Percentiles rank a stretch among this genome's conserved stretches.
These are phyloP conservation scores for Claviceps sorghi DNA, from an alignment of 2,329 filamentous ascomycete genomes.

Conservation along the genomic window DNA sequence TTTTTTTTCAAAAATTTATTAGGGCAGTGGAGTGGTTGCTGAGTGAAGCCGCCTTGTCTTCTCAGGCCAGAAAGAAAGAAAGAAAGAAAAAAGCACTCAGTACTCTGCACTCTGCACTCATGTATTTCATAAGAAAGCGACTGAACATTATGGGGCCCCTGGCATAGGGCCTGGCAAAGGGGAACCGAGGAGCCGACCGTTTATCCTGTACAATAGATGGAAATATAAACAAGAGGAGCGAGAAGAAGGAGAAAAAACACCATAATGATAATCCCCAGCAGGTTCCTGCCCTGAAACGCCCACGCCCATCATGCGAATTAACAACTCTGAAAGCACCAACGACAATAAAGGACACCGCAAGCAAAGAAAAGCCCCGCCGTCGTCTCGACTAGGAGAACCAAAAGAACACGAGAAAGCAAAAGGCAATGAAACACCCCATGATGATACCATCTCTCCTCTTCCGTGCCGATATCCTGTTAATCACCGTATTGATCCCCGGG, in stretches of 20 bases:
- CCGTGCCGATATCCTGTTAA: conserved; percentile 83
- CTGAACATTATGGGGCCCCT: background rate
- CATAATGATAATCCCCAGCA: conserved; percentile 19
- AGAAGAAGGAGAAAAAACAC: background rate
- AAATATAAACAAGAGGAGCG: background rate
- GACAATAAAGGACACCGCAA: background rate
- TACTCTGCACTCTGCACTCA: conserved; percentile 7
- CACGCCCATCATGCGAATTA: conserved; percentile 9
- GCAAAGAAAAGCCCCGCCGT: background rate
- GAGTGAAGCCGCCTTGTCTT: no score
- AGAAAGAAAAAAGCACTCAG: no score
- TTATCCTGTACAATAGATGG: conserved; percentile 16
- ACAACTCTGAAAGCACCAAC: conserved; percentile 1
- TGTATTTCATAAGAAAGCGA: background rate
- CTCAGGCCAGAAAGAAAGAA: no score
- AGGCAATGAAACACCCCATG: conserved; percentile 75
- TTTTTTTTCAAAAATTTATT: no score
- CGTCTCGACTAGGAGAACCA: conserved; percentile 40
- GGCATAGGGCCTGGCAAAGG: background rate
- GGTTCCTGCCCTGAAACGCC: conserved; percentile 16
- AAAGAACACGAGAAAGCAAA: conserved; percentile 78
- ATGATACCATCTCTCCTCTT: conserved; percentile 93
- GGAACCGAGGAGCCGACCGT: background rate
- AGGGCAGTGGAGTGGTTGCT: no score
- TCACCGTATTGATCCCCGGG: conserved; percentile 82